Evolutionary conservation across 2,329 filamentous ascomycete genomes (phyloP), one percentile per base, ranked within the genome.

Genomic region (Fusarium sp.): DNA sequence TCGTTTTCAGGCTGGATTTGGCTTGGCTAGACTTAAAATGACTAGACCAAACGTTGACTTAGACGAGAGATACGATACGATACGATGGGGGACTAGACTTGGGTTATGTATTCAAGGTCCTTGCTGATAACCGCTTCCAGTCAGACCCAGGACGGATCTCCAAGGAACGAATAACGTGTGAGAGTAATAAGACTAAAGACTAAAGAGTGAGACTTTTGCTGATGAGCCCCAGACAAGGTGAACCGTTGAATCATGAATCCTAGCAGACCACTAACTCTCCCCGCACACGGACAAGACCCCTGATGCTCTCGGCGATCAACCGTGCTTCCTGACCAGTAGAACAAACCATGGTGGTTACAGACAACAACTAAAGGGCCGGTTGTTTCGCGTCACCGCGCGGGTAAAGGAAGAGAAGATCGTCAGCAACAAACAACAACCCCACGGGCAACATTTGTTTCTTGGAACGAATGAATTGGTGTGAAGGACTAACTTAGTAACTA

Each of bases 381-480:
- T 68, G 72, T 74, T 74, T 74, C 72, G 72, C 55, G 59, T 69
- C 62, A 58, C 68, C 72, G 72, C 72, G 72, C 72, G 72, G 72
- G 59, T 74, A 74, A 45, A 27, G 20, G 50, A 41, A 30, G 51
- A 51, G 49, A 41, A 30, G 51, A 51, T 61, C 56, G 25, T 5
- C 61, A 32, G 23, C 34, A 30, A 25, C 46, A 49, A 45, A 28
- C 53, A 43, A 43, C 25, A 21, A 21, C 27, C 27, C 40, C 27
- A 25, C 20, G 51, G 34, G 25, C 28, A 37, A 23, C 47, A 12
- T 41, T 23, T 27, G 25, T 41, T 46, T 58, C 58, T 60, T 69
- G 37, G 42, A 8, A 41, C 20, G 23, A 21, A 23, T n/a, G 37
- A 27, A 41, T 53, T 53, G 21, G 49, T 21, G 23, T 18, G 14